Evolutionary conservation across 179 eudicot species (phyloP).

Genomic region (Silene noctiflora): DNA sequence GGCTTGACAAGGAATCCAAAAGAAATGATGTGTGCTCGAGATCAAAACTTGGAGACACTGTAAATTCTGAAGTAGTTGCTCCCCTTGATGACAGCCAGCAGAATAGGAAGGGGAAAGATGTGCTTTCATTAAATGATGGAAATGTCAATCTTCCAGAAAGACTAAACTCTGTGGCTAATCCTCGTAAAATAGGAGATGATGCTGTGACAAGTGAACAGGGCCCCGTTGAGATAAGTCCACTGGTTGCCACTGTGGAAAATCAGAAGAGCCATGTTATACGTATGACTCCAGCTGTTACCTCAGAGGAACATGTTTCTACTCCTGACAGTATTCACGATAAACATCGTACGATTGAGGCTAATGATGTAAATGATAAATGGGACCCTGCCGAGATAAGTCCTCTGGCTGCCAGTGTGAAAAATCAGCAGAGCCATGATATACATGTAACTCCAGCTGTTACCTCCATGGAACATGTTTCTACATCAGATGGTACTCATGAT

Average conservation of each 20-base stretch:
- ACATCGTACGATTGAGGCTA: conserved; percentile 22
- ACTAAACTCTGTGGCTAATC: conserved; percentile 18
- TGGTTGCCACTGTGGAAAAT: conserved; percentile 15
- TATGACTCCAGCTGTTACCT: conserved; percentile 24
- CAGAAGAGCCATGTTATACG: conserved; percentile 29
- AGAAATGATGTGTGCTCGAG: conserved; percentile 27
- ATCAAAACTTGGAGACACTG: conserved; percentile 24
- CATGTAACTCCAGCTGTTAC: conserved; percentile 26
- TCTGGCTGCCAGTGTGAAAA: conserved; percentile 12
- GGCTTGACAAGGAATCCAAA: conserved; percentile 30
- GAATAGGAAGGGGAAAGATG: conserved; percentile 18
- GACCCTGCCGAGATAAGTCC: background rate
- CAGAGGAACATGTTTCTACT: conserved; percentile 24
- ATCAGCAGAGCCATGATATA: conserved; percentile 29
- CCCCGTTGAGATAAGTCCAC: background rate
- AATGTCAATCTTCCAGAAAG: conserved; percentile 12
- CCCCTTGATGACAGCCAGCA: conserved; percentile 19
- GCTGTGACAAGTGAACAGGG: conserved; percentile 9
- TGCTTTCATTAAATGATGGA: conserved; percentile 15
- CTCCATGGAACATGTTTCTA: conserved; percentile 23
- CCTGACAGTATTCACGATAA: conserved; percentile 22
- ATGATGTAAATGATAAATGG: conserved; percentile 28
- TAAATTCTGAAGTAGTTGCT: conserved; percentile 29
- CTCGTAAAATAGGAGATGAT: conserved; percentile 18
- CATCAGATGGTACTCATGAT: conserved; percentile 23